Evolutionary conservation across 1,284 basidiomycete genomes (phyloP), one percentile per base, ranked within the genome.

Genomic region (Ceratobasidium sp.): DNA sequence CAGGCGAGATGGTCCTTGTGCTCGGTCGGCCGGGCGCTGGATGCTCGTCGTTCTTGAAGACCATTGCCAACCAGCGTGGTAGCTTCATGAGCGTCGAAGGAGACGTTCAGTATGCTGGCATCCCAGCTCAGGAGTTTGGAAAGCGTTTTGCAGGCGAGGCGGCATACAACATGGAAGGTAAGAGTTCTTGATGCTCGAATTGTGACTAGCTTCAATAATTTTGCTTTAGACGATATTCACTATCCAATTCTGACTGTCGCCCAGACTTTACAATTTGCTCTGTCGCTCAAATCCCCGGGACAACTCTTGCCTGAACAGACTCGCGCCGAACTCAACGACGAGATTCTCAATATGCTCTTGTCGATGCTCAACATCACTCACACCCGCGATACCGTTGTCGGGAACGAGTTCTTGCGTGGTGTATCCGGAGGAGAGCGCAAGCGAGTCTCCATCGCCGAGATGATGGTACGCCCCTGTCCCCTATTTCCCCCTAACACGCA

Each of bases 301-400:
- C 86, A 86, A 63, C 51, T 75, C 10, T 85, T 90, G 3, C 87
- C 88, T 4, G 88, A 87, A 51, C 83, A 89, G 55, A 84, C 86
- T 56, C 82, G 85, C 61, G 82, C 84, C 20, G 83, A 87, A 58
- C 91, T 89, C 86, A 85, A 87, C 77, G 84, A 88, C 72, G 85
- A 89, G 76, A 85, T 91, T 67, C 85, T 87, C 61, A 85, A 90
- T 56, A 85, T 89, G 2, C 85, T 91, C 40, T 85, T 91, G 73
- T 87, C 88, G 80, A 90, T 91, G 87, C 86, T 91, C 81, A 90
- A 90, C 84, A 90, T 92, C 81, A 85, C 87, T 23, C 90, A 91
- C 85, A 91, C 90, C 18, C 85, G 86, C 80, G 86, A 89, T 82
- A 91, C 89, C 28, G 84, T 88, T 39, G 89, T 90, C 75, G 88